Conservation (phyloP, 2,329 filamentous ascomycete species). For the Lachnellula occidentalis region DNA sequence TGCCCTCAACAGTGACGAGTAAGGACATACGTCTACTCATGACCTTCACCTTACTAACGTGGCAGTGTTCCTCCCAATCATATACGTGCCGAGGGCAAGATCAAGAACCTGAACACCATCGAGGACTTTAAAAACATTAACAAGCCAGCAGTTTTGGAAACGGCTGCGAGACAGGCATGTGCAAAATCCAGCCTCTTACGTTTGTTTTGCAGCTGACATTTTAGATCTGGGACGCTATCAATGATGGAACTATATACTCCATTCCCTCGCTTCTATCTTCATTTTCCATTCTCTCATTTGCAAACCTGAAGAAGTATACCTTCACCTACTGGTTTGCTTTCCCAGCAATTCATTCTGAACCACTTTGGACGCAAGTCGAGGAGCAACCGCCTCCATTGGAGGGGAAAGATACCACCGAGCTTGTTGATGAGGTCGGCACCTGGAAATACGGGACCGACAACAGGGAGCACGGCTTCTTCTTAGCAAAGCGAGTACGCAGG, state of each 20-base stretch:
- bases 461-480: slow-evolving; percentile 88
- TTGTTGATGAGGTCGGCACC: slow-evolving; percentile 79
- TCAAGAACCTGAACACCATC: slow-evolving; percentile 93
- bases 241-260: slow-evolving; percentile 93
- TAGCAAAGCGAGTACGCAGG: slow-evolving; percentile 68
- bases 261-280: slow-evolving; percentile 86
- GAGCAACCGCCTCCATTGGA: slow-evolving; percentile 50
- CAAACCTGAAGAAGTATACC: slow-evolving; percentile 94
- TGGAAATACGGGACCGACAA: slow-evolving; percentile 80
- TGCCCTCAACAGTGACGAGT: slow-evolving; percentile 80
- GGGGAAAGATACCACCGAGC: slow-evolving; percentile 64
- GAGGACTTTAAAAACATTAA: slow-evolving; percentile 87
- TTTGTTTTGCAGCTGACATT: slow-evolving; percentile 9
- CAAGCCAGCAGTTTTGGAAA: slow-evolving; percentile 70
- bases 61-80: slow-evolving; percentile 61
- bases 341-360: slow-evolving; percentile 84
- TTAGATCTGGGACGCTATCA: slow-evolving; percentile 97
- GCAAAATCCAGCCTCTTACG: background rate
- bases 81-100: slow-evolving; percentile 84
- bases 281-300: slow-evolving; percentile 85
- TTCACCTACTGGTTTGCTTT: slow-evolving; percentile 99
- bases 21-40: slow-evolving; percentile 35
- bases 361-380: slow-evolving; percentile 65
- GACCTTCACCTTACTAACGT: slow-evolving; percentile 17
- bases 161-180: slow-evolving; percentile 70